Base-by-base conservation (phyloP, 306 rosid genomes). In the Betula pendula region DNA sequence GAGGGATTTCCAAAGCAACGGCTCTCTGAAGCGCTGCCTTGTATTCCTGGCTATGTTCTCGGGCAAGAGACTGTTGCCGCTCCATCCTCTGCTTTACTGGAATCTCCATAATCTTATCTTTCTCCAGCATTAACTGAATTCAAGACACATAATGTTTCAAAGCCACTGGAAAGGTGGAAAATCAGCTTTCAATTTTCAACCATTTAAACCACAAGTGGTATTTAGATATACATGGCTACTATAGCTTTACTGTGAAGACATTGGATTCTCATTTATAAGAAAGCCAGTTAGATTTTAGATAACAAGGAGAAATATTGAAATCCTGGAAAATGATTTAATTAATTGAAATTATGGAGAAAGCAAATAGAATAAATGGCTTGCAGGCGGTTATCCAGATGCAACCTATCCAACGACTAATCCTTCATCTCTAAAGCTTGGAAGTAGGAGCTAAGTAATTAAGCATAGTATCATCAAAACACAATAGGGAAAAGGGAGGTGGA, bases 21-120 rank as follows among this genome's bases (percentile, higher is more conserved):
- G 97, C 97, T 51, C 93, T 89, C 72, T 79, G 86, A 71, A 92
- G 95, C 5, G 97, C 97, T 33, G 97, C 97, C 53, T 47, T 76
- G 80, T 92, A 84, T 84, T 92, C 98, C 77, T 85, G 85, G 7
- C 86, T 83, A 76, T 85, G 98, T 74, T 77, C 97, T 40, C 88
- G 86, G 8, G 80, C 91, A 15, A 89, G 79, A 51, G 83, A 88
- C 60, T 79, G 86, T 2, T 89, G 81, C 51, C 97, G 84, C 67
- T 84, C 87, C 97, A 95, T 95, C 86, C 82, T 88, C 79, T 95
- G 99, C 84, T 82, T 80, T 27, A 77, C 74, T 0, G 97, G 97
- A 52, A 89, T 83, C 70, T 86, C 93, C 93, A 88, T 88, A 12
- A 69, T 75, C 31, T 24, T 69, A 44, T 90, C 92, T 75, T 82